phyloP scores from a whole-genome alignment of 1,284 basidiomycete genomes.

The Moniliella sp. region DNA sequence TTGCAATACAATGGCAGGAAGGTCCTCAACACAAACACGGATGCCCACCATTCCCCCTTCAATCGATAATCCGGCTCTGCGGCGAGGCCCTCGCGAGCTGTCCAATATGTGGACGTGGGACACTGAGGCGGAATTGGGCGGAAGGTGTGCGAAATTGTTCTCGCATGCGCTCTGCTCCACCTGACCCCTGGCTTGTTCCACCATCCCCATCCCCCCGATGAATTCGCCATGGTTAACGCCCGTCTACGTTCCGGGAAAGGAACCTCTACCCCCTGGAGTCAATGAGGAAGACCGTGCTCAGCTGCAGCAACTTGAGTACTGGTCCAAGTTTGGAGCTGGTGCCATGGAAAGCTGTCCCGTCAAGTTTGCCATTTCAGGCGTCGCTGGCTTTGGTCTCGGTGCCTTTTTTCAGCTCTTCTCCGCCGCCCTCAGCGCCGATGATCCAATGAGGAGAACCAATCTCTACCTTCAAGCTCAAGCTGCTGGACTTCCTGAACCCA shows the following conservation, averaged over 20 bases:
- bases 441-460: slow-evolving; percentile 41
- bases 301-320: slow-evolving; percentile 50
- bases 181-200: no score
- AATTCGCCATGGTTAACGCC: slow-evolving; percentile 2
- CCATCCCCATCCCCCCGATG: no score
- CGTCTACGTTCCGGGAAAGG: slow-evolving; percentile 34
- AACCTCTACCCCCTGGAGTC: slow-evolving; percentile 51
- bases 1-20: no score
- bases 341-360: slow-evolving; percentile 64
- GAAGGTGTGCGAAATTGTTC: no score
- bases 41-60: no score
- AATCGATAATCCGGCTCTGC: no score
- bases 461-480: slow-evolving; percentile 2
- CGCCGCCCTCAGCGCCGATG: slow-evolving; percentile 79
- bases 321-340: slow-evolving; percentile 47
- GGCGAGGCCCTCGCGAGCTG: no score
- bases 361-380: slow-evolving; percentile 57
- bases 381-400: slow-evolving; percentile 63
- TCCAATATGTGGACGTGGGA: no score
- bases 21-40: no score
- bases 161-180: no score
- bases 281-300: slow-evolving; percentile 56
- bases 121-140: no score
- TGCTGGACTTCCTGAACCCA: slow-evolving; percentile 4
- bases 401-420: slow-evolving; percentile 93